Conservation (phyloP, 306 rosid species). For the Pyrus bretschneideri region DNA sequence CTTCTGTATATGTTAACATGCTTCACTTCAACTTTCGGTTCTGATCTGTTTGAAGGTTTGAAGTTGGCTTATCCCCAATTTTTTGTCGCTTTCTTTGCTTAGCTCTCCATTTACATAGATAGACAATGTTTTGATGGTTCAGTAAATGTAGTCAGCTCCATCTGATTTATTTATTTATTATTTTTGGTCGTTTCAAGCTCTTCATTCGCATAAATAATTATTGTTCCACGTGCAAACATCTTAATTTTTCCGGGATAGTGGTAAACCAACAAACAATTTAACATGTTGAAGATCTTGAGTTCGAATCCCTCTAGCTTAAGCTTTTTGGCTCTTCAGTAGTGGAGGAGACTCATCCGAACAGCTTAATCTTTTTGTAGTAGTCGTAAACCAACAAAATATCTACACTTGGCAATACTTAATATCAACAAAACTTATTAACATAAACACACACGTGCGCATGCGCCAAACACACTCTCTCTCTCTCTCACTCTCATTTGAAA, state of each 20-base stretch:
- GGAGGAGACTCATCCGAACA: background rate
- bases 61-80: background rate
- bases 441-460: fast-evolving
- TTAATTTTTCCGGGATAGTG: background rate
- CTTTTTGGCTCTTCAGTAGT: background rate
- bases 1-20: background rate
- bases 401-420: background rate
- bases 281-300: background rate
- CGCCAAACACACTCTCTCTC: background rate
- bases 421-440: background rate
- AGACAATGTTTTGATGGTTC: background rate
- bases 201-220: background rate
- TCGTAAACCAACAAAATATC: background rate
- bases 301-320: background rate
- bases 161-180: background rate
- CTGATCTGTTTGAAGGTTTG: background rate
- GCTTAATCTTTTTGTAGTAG: background rate
- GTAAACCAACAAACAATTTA: background rate
- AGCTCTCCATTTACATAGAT: background rate
- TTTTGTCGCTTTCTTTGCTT: background rate
- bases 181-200: background rate
- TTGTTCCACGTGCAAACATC: background rate
- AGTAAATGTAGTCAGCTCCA: background rate
- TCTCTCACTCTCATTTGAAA: background rate
- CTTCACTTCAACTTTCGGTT: background rate